A percentile compares a stretch with the other conserved stretches of the same genome.
phyloP scores from a whole-genome alignment of 495 filamentous ascomycete species.

The Neurospora sp. region DNA sequence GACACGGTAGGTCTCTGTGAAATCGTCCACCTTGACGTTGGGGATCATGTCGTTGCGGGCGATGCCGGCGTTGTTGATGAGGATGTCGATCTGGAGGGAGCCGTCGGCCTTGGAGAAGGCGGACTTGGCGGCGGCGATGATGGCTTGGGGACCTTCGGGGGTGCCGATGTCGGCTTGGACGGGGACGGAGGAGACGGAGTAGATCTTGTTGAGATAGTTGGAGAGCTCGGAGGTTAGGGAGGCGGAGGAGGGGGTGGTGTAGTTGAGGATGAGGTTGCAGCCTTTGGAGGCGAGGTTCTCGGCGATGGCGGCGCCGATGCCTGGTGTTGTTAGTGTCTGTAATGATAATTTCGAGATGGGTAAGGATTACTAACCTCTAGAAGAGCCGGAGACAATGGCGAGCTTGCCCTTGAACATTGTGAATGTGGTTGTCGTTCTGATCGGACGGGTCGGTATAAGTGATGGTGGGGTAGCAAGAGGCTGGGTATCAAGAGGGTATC shows the following conservation, averaged over 20 bases:
- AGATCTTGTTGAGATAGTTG: slow-evolving; percentile 26
- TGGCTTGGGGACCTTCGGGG: slow-evolving; percentile 21
- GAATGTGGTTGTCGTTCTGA: neutral
- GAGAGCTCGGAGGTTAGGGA: slow-evolving; percentile 21
- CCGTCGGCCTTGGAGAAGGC: slow-evolving; percentile 18
- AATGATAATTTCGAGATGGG: neutral
- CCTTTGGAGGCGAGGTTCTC: slow-evolving; percentile 70
- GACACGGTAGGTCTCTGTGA: slow-evolving; percentile 61
- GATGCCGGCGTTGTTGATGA: slow-evolving; percentile 83
- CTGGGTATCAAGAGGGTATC: neutral
- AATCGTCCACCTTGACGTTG: slow-evolving; percentile 48
- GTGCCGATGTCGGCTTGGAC: slow-evolving; percentile 39
- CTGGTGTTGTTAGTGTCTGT: slow-evolving; percentile 32
- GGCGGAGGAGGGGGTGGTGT: slow-evolving; percentile 44
- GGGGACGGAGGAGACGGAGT: slow-evolving; percentile 28
- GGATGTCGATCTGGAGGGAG: slow-evolving; percentile 66
- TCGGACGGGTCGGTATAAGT: neutral
- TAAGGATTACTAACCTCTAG: slow-evolving; percentile 44
- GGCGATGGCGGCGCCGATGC: slow-evolving; percentile 79
- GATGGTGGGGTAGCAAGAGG: neutral
- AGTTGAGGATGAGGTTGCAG: slow-evolving; percentile 57
- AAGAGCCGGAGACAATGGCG: slow-evolving; percentile 68
- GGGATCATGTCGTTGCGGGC: slow-evolving; percentile 50
- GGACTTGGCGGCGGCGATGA: slow-evolving; percentile 23
- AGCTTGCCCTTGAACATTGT: slow-evolving; percentile 53